These are phyloP conservation scores for Calonectria pseudoreteaudii DNA, from an alignment of 2,329 filamentous ascomycete species.

Conservation along the genomic window DNA sequence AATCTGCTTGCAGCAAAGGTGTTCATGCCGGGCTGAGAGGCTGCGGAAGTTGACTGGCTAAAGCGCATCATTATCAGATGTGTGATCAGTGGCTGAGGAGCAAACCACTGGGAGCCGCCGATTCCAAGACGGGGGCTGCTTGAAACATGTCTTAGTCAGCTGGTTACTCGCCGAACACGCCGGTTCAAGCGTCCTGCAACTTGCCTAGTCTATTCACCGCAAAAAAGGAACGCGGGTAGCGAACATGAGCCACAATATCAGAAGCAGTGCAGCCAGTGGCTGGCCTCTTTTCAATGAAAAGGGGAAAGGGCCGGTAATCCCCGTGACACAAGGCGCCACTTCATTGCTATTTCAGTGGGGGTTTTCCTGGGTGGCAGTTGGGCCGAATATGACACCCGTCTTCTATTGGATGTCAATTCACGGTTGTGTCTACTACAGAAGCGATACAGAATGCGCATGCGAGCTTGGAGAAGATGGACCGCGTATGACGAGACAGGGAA, in stretches of 20 bases:
- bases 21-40: neutral
- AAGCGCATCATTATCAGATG: neutral
- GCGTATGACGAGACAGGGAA: too few relatives aligned
- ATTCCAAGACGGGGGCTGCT: neutral
- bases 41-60: neutral
- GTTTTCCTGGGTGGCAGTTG: neutral
- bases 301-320: neutral
- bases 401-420: neutral
- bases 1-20: neutral
- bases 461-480: too few relatives aligned
- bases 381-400: neutral
- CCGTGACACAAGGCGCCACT: neutral
- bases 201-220: neutral
- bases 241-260: neutral
- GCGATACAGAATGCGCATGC: too few relatives aligned
- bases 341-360: neutral
- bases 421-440: too few relatives aligned
- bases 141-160: neutral
- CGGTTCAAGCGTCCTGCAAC: neutral
- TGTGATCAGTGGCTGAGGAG: neutral
- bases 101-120: neutral
- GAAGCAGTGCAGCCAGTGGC: neutral
- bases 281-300: neutral
- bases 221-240: neutral
- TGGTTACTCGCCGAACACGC: neutral